Conservation (phyloP, 164 flowering plant genomes). For the Liquidambar formosana region DNA sequence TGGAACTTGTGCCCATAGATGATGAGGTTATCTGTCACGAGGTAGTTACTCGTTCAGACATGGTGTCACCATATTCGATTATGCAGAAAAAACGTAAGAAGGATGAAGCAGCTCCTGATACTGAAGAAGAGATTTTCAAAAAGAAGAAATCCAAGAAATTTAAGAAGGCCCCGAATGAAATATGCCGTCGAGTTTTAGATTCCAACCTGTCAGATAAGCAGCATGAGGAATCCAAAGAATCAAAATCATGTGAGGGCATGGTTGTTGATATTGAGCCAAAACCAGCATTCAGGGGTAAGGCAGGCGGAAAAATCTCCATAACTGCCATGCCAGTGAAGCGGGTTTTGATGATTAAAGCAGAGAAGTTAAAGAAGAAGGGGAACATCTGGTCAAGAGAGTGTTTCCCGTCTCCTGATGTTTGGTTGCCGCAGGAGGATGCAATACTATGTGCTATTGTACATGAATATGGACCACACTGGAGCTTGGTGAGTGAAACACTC, state of each 20-base stretch:
- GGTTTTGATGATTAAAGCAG: slow-evolving; percentile 76
- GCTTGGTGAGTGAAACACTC: slow-evolving; percentile 76
- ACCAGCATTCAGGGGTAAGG: slow-evolving; percentile 54
- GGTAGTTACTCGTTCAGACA: slow-evolving; percentile 27
- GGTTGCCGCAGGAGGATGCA: slow-evolving; percentile 93
- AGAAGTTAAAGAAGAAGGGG: slow-evolving; percentile 78
- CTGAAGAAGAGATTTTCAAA: slow-evolving; percentile 43
- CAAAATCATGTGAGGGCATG: slow-evolving; percentile 38
- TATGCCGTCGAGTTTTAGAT: slow-evolving; percentile 19
- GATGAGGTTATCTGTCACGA: slow-evolving; percentile 42
- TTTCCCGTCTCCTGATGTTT: slow-evolving; percentile 73
- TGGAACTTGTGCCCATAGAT: slow-evolving; percentile 55
- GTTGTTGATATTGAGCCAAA: slow-evolving; percentile 52
- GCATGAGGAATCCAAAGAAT: slow-evolving; percentile 36
- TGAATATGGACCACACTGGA: slow-evolving; percentile 92
- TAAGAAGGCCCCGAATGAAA: slow-evolving; percentile 45
- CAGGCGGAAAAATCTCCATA: slow-evolving; percentile 80
- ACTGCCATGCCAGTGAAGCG: slow-evolving; percentile 77
- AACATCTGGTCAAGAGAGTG: slow-evolving; percentile 77
- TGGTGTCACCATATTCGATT: slow-evolving; percentile 31
- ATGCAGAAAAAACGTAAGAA: slow-evolving; percentile 64
- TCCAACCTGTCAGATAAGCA: slow-evolving; percentile 32
- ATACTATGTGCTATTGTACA: slow-evolving; percentile 88
- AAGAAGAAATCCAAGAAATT: slow-evolving; percentile 66
- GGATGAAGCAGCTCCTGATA: slow-evolving; percentile 25